Conservation (phyloP, 345 rosid species). For the Sapria himalayana region DNA sequence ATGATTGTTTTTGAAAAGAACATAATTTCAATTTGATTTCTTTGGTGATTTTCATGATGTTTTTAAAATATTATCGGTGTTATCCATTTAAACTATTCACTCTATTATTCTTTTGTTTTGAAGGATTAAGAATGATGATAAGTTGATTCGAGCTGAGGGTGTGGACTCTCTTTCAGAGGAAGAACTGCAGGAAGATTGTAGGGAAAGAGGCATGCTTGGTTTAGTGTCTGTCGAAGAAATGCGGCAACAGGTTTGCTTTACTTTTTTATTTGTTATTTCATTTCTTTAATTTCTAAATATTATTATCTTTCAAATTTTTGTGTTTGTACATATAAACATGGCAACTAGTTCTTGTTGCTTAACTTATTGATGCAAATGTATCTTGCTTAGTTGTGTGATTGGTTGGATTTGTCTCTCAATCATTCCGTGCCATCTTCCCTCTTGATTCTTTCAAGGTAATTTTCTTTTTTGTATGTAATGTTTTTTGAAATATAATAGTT, state of each 20-base stretch:
- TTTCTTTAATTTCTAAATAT: constrained; percentile 5
- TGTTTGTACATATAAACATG: too few relatives aligned
- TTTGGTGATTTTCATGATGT: too few relatives aligned
- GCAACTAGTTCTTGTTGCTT: too few relatives aligned
- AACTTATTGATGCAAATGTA: too few relatives aligned
- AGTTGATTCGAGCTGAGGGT: constrained; percentile 44
- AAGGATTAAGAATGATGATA: constrained; percentile 59
- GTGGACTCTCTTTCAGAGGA: constrained; percentile 51
- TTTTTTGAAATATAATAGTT: not conserved
- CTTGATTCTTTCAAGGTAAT: constrained; percentile 56
- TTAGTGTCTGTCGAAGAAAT: constrained; percentile 44
- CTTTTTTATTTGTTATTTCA: not conserved
- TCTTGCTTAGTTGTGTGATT: constrained; percentile 72
- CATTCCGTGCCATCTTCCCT: constrained; percentile 80
- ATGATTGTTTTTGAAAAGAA: too few relatives aligned
- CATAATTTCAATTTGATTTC: too few relatives aligned
- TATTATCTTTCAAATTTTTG: too few relatives aligned
- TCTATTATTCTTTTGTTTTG: not conserved
- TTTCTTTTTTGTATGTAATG: constrained; percentile 2
- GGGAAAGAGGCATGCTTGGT: constrained; percentile 62
- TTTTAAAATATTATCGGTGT: not conserved
- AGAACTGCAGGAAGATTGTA: constrained; percentile 62
- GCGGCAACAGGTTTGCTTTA: constrained; percentile 42
- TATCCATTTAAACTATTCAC: not conserved
- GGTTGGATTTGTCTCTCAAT: constrained; percentile 80